These are phyloP conservation scores for Picochlorum sp. DNA, from an alignment of 139 green algal species.

Conservation along the genomic window DNA sequence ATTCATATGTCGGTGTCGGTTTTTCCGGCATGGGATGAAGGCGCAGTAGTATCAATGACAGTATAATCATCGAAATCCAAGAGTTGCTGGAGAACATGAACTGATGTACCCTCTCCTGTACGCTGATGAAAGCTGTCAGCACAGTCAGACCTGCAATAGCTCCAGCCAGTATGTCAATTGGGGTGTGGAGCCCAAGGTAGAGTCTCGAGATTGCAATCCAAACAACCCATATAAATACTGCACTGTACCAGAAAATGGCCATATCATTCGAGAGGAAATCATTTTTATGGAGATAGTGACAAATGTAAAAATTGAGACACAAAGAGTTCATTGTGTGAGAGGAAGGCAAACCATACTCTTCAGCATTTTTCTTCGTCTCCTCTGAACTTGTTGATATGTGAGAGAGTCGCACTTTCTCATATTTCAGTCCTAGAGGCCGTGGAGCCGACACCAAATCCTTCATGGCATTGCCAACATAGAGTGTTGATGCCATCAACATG, in stretches of 20 bases:
- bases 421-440: constrained; percentile 24
- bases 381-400: constrained; percentile 13
- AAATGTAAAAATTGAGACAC: constrained; percentile 33
- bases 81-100: neutral
- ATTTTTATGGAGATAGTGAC: constrained; percentile 28
- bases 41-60: constrained; percentile 28
- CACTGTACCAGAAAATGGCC: constrained; percentile 16
- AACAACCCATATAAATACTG: constrained; percentile 27
- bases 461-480: constrained; percentile 46
- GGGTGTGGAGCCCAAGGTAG: constrained; percentile 45
- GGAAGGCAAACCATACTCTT: constrained; percentile 44
- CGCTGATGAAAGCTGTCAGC: constrained; percentile 19
- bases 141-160: constrained; percentile 30
- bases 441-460: constrained; percentile 44
- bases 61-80: constrained; percentile 6
- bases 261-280: constrained; percentile 15
- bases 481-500: constrained; percentile 29
- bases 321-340: constrained; percentile 45
- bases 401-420: constrained; percentile 11
- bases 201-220: constrained; percentile 37
- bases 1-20: constrained; percentile 39
- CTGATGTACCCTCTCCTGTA: constrained; percentile 19
- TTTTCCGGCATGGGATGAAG: constrained; percentile 34
- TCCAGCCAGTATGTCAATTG: constrained; percentile 37
- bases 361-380: constrained; percentile 32